phyloP scores from a whole-genome alignment of 495 filamentous ascomycete genomes.

The Talaromyces wortmannii region DNA sequence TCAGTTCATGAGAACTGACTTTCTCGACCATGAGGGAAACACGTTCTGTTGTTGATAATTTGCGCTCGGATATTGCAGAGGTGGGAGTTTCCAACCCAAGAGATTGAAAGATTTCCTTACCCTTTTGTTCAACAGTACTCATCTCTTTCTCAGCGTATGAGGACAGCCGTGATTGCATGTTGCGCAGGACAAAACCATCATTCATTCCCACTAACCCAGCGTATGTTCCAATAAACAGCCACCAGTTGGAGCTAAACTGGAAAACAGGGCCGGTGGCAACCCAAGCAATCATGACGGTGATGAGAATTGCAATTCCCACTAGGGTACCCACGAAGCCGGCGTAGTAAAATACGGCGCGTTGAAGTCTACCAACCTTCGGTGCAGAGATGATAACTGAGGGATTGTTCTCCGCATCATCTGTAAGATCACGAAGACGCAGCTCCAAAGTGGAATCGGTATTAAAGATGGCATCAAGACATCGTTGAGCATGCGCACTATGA shows the following conservation, averaged over 20 bases:
- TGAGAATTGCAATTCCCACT: constrained; percentile 20
- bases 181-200: constrained; percentile 30
- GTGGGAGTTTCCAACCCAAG: constrained; percentile 10
- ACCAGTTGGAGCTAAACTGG: constrained; percentile 28
- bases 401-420: constrained; percentile 16
- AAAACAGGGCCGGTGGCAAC: constrained; percentile 19
- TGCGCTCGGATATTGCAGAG: neutral
- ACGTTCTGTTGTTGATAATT: constrained; percentile 8
- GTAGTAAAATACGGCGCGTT: constrained; percentile 24
- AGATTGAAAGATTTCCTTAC: constrained; percentile 14
- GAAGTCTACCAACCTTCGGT: constrained; percentile 13
- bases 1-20: constrained; percentile 16
- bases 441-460: constrained; percentile 27
- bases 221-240: constrained; percentile 34
- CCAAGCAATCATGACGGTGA: constrained; percentile 22
- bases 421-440: constrained; percentile 18
- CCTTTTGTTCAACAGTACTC: constrained; percentile 9
- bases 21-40: constrained; percentile 15
- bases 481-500: constrained; percentile 19
- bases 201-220: constrained; percentile 31
- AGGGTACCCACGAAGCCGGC: constrained; percentile 30
- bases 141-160: constrained; percentile 20
- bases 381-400: constrained; percentile 14
- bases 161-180: constrained; percentile 22
- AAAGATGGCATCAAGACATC: constrained; percentile 23